These are phyloP conservation scores for Pichia paraexigua DNA, from an alignment of 805 yeast species.

Conservation along the genomic window DNA sequence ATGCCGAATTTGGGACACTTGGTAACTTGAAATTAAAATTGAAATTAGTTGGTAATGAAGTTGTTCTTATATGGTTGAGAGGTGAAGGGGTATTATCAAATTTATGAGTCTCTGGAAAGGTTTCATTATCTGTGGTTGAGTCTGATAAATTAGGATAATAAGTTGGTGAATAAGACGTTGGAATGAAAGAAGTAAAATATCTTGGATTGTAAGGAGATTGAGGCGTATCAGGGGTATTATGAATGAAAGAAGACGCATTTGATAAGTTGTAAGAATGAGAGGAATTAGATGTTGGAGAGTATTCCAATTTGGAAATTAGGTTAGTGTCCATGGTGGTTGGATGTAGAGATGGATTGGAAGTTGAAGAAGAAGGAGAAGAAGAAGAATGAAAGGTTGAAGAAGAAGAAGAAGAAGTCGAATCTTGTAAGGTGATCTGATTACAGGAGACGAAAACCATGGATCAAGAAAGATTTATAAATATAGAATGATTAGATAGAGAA, in stretches of 20 bases:
- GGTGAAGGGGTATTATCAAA: background rate
- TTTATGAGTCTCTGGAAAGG: background rate
- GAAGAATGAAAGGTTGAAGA: background rate
- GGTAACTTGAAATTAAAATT: background rate
- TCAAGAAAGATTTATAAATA: background rate
- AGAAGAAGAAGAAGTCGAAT: background rate
- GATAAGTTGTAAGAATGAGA: background rate
- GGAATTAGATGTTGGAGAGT: background rate
- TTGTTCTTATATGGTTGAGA: slow-evolving; percentile 4
- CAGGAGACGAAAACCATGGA: background rate
- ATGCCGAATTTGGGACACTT: background rate
- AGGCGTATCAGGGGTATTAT: slow-evolving; percentile 7
- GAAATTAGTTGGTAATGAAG: slow-evolving; percentile 1
- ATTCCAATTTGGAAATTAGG: background rate
- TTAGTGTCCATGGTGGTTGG: background rate
- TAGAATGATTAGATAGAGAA: background rate
- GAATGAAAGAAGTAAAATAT: background rate
- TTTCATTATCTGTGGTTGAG: background rate
- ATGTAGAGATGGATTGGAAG: background rate
- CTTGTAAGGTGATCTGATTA: background rate
- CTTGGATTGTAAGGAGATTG: background rate
- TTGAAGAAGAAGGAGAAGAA: background rate
- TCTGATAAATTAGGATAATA: background rate
- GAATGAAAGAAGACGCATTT: background rate
- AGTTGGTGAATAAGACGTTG: background rate